These are phyloP conservation scores for Spergularia azorica DNA, from an alignment of 179 eudicot genomes.

Conservation along the genomic window DNA sequence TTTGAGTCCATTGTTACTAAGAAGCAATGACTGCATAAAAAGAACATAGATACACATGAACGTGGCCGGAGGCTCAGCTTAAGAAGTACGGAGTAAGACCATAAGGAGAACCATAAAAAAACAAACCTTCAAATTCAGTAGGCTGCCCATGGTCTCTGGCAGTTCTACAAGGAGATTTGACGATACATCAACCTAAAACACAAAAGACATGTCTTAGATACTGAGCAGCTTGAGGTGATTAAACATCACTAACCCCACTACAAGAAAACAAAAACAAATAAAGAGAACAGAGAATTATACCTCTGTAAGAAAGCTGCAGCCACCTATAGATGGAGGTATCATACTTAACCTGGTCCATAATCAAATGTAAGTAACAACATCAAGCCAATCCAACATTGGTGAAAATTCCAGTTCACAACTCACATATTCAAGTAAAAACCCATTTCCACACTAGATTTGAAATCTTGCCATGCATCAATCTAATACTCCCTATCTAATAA, in stretches of 20 bases:
- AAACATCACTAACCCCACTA: not conserved
- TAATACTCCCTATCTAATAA: too few relatives aligned
- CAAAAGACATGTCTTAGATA: slow-evolving; percentile 15
- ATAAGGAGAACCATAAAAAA: not conserved
- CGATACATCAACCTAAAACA: slow-evolving; percentile 79
- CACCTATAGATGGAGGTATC: slow-evolving; percentile 65
- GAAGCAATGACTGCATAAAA: slow-evolving; percentile 54
- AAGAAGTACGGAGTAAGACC: not conserved
- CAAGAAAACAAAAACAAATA: not conserved
- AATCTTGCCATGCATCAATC: too few relatives aligned
- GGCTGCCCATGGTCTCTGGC: slow-evolving; percentile 70
- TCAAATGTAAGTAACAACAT: too few relatives aligned
- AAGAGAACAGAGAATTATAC: slow-evolving; percentile 35
- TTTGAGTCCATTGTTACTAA: slow-evolving; percentile 77
- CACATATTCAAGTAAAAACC: too few relatives aligned
- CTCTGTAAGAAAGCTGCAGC: slow-evolving; percentile 69
- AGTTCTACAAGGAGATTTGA: slow-evolving; percentile 75
- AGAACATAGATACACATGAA: too few relatives aligned
- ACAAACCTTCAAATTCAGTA: slow-evolving; percentile 72
- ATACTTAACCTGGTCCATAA: slow-evolving; percentile 49
- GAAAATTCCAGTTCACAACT: too few relatives aligned
- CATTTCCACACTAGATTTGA: too few relatives aligned
- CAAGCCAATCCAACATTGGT: too few relatives aligned
- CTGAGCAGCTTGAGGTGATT: slow-evolving; percentile 1
- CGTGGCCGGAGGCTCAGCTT: not conserved